Evolutionary conservation across 768 basidiomycete genomes (phyloP), one percentile per base, ranked within the genome.

Genomic region (Sarcodon aspratus): DNA sequence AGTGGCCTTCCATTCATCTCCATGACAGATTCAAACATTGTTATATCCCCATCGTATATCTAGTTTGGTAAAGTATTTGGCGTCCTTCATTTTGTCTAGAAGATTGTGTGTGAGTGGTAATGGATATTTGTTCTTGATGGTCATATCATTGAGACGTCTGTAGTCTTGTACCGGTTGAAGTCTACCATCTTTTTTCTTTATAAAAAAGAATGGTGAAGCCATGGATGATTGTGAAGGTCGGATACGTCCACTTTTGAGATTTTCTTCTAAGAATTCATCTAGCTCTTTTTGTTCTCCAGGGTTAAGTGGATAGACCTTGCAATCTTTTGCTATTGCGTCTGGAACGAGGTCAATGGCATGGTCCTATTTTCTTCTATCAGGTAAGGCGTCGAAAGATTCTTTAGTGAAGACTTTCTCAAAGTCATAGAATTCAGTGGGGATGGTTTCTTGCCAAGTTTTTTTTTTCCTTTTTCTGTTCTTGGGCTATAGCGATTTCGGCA

Each of bases 1-100:
- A 12, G 62, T 66, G 1, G 63, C 69, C 51, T 71, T 75, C 61
- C 59, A 65, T 54, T 72, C 59, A 50, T 74, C 63, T 5, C 70
- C 71, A 38, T 66, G 59, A 11, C 61, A 61, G 44, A 75, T 66
- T 3, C 59, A 52, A 6, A 69, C 43, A 17, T 63, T 64, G 46
- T 68, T 62, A 50, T 64, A 69, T 3, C 59, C 65, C 36, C 52
- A 47, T 2, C 45, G 34, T 13, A 55, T 27, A 36, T 68, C 64
- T 18, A 67, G 21, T 40, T 60, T 64, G 35, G 62, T 62, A 54
- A 64, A 58, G 36, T 55, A 33, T 27, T 48, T 50, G n/a, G 53
- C 53, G 10, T 54, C 51, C 31, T 53, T 47, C 0, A 67, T 55
- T 34, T 49, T 54, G 50, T 59, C 59, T 46, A 57, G 54, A 36